Evolutionary conservation across 208 protist species (phyloP), one percentile per base, ranked within the genome.

Genomic region (Wallacemonas sp.): DNA sequence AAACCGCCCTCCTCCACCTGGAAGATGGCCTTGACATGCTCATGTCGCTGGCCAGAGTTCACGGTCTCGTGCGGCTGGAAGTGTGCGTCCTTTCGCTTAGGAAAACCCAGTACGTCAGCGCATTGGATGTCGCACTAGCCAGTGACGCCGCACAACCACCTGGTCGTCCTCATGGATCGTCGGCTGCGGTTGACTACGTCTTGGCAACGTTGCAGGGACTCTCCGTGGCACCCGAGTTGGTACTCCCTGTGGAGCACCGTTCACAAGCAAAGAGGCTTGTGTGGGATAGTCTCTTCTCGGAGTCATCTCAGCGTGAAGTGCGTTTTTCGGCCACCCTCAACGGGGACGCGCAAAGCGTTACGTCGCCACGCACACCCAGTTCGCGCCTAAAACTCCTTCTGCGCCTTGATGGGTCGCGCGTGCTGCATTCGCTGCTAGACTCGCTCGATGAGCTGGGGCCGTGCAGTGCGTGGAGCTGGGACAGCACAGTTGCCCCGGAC

Each of bases 1-100:
- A 94, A 63, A 66, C 68, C 4, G 77, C 73, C 19, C 66, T 94
- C 15, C 81, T 94, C 68, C 77, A 64, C 36, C 63, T 94, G 10
- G 78, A 86, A 12, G 45, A 64, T 22, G 71, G 59, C 52, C 15
- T 78, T 13, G 72, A 85, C 6, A 61, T 39, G n/a, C 63, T 94
- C 27, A 42, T 87, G 19, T 71, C 61, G 1, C 61, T 91, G 17
- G 76, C 84, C 19, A 38, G 83, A 32, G 68, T 63, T 41, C 66
- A 89, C 48, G 37, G 63, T 0, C 65, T 94, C 27, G n/a, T 75
- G 19, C 61, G 66, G 6, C 76, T 94, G 13, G 39, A 34, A 21
- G 65, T 88, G 22, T 59, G 58, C 22, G 71, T 89, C 48, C 59
- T 87, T 21, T 88, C 83, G 0, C 66, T 81, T 38, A 58, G 84